Percentiles rank a stretch among this genome's conserved stretches.
Conservation (phyloP, 192 early-diverging fungal species). For the Lunasporangiospora selenospora region DNA sequence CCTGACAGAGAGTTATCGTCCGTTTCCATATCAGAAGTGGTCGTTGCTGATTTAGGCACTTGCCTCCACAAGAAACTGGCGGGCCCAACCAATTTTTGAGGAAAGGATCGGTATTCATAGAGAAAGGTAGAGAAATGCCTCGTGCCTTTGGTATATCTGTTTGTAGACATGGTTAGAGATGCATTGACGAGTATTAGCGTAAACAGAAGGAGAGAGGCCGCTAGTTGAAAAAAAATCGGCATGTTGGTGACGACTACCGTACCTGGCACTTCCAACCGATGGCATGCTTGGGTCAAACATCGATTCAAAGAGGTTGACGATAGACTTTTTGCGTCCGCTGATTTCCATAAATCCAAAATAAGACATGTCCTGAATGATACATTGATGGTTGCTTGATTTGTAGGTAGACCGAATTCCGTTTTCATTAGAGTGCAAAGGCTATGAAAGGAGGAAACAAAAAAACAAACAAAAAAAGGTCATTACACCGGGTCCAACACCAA, state of each 20-base stretch:
- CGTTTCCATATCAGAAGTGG: not conserved
- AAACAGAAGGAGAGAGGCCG: not conserved
- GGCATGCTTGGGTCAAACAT: slow-evolving; percentile 69
- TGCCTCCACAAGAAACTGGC: slow-evolving; percentile 80
- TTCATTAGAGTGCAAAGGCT: slow-evolving; percentile 86
- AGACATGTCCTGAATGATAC: slow-evolving; percentile 86
- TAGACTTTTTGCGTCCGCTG: slow-evolving; percentile 54
- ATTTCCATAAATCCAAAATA: slow-evolving; percentile 80
- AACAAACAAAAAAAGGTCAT: not conserved
- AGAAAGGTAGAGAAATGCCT: slow-evolving; percentile 63
- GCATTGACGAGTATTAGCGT: not conserved
- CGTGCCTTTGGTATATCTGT: slow-evolving; percentile 67
- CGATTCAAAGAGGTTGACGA: slow-evolving; percentile 57
- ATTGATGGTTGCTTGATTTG: slow-evolving; percentile 76
- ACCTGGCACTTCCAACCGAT: slow-evolving; percentile 52
- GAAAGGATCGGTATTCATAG: slow-evolving; percentile 61
- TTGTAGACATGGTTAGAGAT: no score
- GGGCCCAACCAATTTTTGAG: slow-evolving; percentile 71
- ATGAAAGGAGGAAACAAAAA: not conserved
- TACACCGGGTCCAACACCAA: not conserved
- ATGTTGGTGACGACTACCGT: no score
- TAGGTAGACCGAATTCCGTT: slow-evolving; percentile 81
- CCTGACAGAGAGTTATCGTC: slow-evolving; percentile 19
- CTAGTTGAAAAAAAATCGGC: no score
- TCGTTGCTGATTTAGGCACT: not conserved